Evolutionary conservation across 495 filamentous ascomycete genomes (phyloP), one percentile per base, ranked within the genome.

Genomic region (Cenococcum geophilum): DNA sequence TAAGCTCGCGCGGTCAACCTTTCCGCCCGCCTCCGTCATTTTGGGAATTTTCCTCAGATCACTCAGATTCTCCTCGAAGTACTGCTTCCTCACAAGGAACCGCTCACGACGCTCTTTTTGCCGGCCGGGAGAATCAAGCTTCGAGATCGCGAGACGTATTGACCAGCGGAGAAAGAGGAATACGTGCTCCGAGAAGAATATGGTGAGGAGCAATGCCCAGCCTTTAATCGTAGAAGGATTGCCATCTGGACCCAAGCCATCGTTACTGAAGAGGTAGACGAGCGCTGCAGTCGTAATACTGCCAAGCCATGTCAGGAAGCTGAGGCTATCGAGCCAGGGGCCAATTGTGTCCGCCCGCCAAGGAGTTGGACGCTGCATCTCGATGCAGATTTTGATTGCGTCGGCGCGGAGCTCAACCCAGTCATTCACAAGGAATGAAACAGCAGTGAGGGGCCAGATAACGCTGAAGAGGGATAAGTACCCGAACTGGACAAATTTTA

Each of bases 391-490:
- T 70, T 98, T 98, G 74, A 92, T 82, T 16, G 95, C 92, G 63
- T 98, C 93, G 22, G 88, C 88, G 25, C 93, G 88, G 14, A 97
- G 82, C 66, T 98, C 95, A 54, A 98, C 71, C 93, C 93, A 98
- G 76, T 98, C 93, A 73, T 97, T 97, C 73, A 95, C 77, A 10
- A 97, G 75, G 80, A 97, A 98, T 0, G 89, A 93, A 36, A 91
- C 79, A 0, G 87, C 84, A 0, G 92, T 89, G 5, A 97, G 77
- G 0, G 93, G 93, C 93, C 93, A 98, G 47, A 92, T 80, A 1
- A 93, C 88, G 1, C 88, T 91, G 76, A 98, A 98, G 1, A 98
- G 82, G 0, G 89, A 86, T n/a, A 98, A 76, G 70, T 96, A 98
- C 18, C 93, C 91, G 72, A 76, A 78, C 71, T 73, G 56, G 0